phyloP scores from a whole-genome alignment of 2,329 filamentous ascomycete species.

The Trichoderma sp. region DNA sequence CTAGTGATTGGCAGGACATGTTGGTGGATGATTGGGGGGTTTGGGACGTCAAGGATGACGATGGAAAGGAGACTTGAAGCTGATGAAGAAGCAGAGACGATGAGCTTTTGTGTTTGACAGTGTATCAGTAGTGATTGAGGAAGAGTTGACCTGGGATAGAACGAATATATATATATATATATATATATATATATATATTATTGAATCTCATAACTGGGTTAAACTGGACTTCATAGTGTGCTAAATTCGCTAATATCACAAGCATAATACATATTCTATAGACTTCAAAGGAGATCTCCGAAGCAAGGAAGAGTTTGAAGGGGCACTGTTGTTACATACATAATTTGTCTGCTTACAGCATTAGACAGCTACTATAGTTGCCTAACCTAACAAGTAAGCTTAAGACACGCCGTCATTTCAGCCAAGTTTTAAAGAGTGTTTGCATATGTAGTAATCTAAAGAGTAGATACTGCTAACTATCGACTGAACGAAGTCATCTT shows the following conservation, averaged over 20 bases:
- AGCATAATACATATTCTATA: not conserved
- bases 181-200: not conserved
- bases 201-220: not conserved
- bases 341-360: not conserved
- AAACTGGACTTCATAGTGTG: not conserved
- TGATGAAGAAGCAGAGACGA: not conserved
- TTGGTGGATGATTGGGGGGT: not conserved
- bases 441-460: not conserved
- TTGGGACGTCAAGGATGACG: not conserved
- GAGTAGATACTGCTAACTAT: too few species aligned
- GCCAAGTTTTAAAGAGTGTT: not conserved
- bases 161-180: too few species aligned
- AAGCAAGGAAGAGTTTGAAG: not conserved
- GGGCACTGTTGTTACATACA: not conserved
- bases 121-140: not conserved
- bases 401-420: not conserved
- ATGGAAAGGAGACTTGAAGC: not conserved
- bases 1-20: not conserved
- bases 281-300: not conserved
- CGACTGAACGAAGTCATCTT: too few species aligned
- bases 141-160: too few species aligned
- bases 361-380: not conserved
- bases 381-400: not conserved
- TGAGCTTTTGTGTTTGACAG: not conserved
- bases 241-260: not conserved